Percentiles rank a stretch among this genome's conserved stretches.
phyloP scores from a whole-genome alignment of 176 grass and related monocot genomes.

The Zizania latifolia region DNA sequence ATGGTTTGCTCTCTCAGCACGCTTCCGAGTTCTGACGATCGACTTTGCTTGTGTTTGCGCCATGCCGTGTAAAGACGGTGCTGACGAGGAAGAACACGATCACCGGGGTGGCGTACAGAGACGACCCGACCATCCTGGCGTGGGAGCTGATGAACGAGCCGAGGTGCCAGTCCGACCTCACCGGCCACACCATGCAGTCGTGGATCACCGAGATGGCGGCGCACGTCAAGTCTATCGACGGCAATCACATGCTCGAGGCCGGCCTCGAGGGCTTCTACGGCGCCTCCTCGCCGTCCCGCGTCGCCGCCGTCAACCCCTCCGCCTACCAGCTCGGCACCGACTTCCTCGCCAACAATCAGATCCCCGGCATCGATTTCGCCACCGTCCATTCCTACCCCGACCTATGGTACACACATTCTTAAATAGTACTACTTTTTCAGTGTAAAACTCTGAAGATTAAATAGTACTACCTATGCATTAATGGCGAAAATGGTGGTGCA shows the following conservation, averaged over 20 bases:
- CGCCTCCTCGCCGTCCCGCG: constrained; percentile 15
- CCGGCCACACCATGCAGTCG: constrained; percentile 60
- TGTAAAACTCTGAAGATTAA: no score
- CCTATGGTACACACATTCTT: constrained; percentile 88
- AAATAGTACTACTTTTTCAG: no score
- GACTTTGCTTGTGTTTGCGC: neutral
- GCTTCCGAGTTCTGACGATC: constrained; percentile 11
- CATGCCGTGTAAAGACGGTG: constrained; percentile 48
- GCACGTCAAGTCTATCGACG: constrained; percentile 82
- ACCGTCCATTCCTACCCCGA: constrained; percentile 96
- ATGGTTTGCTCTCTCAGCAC: no score
- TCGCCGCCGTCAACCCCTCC: constrained; percentile 42
- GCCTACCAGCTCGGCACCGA: constrained; percentile 71
- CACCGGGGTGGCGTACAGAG: constrained; percentile 74
- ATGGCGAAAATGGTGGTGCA: constrained; percentile 15
- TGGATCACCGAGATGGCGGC: constrained; percentile 96
- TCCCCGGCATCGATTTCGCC: constrained; percentile 78
- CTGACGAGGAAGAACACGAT: constrained; percentile 79
- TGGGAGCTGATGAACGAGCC: constrained; percentile 99
- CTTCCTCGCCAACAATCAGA: constrained; percentile 84
- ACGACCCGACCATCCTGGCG: constrained; percentile 88
- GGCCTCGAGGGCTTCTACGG: constrained; percentile 97
- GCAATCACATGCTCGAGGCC: constrained; percentile 78
- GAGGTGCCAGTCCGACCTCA: constrained; percentile 78
- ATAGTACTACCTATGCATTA: no score